Percentiles rank a stretch among this genome's conserved stretches.
Conservation (phyloP, 2,329 filamentous ascomycete genomes). For the Paraconiothyrium sp. region DNA sequence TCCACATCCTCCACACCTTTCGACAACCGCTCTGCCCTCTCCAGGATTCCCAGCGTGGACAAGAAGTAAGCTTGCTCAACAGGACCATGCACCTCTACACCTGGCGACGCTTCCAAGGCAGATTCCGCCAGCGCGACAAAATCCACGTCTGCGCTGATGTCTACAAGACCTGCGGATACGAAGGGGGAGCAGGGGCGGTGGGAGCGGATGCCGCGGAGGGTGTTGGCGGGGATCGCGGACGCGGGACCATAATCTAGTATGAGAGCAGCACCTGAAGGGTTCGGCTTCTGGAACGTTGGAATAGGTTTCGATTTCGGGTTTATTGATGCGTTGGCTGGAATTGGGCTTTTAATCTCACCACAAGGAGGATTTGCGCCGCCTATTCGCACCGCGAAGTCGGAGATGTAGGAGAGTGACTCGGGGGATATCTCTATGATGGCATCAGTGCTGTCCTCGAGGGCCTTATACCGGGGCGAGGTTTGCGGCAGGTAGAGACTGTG, state of each 20-base stretch:
- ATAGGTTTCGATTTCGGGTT: slow-evolving; percentile 50
- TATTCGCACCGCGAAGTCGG: slow-evolving; percentile 85
- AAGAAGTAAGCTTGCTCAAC: slow-evolving; percentile 86
- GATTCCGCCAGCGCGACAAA: slow-evolving; percentile 87
- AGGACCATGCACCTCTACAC: slow-evolving; percentile 91
- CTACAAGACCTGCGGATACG: slow-evolving; percentile 79
- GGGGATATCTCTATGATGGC: slow-evolving; percentile 90
- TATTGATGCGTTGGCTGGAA: slow-evolving; percentile 51
- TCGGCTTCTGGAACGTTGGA: slow-evolving; percentile 60
- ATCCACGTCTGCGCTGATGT: slow-evolving; percentile 92
- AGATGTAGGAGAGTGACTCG: slow-evolving; percentile 80
- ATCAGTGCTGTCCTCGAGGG: slow-evolving; percentile 71
- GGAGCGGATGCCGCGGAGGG: slow-evolving; percentile 83
- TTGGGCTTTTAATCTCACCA: slow-evolving; percentile 10
- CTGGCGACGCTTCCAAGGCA: slow-evolving; percentile 76
- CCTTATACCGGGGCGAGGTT: slow-evolving; percentile 79
- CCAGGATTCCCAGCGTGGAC: slow-evolving; percentile 78
- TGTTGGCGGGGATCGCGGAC: slow-evolving; percentile 83
- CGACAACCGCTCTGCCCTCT: slow-evolving; percentile 43
- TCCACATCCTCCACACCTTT: slow-evolving; percentile 51
- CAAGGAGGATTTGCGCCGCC: slow-evolving; percentile 66
- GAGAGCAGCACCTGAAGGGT: slow-evolving; percentile 84
- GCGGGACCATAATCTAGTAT: slow-evolving; percentile 93
- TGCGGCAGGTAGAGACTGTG: slow-evolving; percentile 87
- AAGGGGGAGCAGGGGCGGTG: slow-evolving; percentile 85